phyloP scores from a whole-genome alignment of 1,284 basidiomycete species.

The Cystobasidium pallidum region DNA sequence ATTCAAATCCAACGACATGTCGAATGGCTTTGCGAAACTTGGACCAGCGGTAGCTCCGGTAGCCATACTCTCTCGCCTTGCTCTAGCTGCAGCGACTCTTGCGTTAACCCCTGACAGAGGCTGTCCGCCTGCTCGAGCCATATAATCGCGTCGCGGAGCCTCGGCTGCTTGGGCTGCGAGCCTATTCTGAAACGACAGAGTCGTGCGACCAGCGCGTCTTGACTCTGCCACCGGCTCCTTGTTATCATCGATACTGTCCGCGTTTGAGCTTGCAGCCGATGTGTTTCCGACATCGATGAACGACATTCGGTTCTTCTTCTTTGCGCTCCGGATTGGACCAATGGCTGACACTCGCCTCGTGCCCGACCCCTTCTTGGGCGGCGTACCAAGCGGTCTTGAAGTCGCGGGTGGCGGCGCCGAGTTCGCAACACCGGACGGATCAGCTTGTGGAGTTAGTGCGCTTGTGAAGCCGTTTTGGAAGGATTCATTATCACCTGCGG shows the following conservation, averaged over 20 bases:
- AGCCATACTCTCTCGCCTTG: slow-evolving; percentile 32
- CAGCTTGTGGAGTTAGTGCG: background rate
- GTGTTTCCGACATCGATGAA: slow-evolving; percentile 28
- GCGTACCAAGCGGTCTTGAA: background rate
- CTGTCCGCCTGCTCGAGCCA: slow-evolving; percentile 9
- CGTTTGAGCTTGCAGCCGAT: slow-evolving; percentile 2
- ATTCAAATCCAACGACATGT: slow-evolving; percentile 18
- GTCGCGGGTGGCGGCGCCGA: slow-evolving; percentile 3
- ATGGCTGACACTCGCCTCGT: slow-evolving; percentile 14
- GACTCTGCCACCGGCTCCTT: background rate
- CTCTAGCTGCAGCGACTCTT: slow-evolving; percentile 34
- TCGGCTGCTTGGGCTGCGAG: slow-evolving; percentile 28
- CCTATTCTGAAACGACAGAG: slow-evolving; percentile 34
- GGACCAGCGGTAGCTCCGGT: background rate
- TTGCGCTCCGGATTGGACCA: slow-evolving; percentile 41
- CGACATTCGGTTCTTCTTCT: slow-evolving; percentile 36
- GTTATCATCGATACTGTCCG: slow-evolving; percentile 4
- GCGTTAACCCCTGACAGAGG: slow-evolving; percentile 16
- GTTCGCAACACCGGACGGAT: background rate
- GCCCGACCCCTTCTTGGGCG: slow-evolving; percentile 9
- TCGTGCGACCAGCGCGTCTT: slow-evolving; percentile 30
- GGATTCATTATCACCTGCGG: slow-evolving; percentile 13
- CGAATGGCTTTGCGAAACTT: background rate
- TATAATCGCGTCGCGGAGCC: background rate
- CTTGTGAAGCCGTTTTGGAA: slow-evolving; percentile 21